Conservation (phyloP, 2,329 filamentous ascomycete genomes). For the Fusarium poae region DNA sequence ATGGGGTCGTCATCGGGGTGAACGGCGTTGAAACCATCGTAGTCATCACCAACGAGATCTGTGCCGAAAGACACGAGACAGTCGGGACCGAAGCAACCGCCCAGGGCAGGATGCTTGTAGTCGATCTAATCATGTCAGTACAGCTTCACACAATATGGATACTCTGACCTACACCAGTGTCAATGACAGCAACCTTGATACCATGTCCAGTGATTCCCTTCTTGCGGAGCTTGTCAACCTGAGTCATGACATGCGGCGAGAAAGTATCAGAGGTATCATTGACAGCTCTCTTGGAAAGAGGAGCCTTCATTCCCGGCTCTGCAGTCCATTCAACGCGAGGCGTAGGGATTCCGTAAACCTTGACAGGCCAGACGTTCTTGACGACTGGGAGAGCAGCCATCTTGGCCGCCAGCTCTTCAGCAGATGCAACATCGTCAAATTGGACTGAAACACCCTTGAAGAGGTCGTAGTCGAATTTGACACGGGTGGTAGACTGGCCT, state of each 20-base stretch:
- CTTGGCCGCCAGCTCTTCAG: constrained; percentile 58
- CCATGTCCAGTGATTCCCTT: constrained; percentile 64
- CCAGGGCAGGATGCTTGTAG: constrained; percentile 72
- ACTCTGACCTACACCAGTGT: constrained; percentile 62
- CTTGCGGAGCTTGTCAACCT: constrained; percentile 66
- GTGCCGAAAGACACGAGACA: constrained; percentile 70
- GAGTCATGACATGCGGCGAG: constrained; percentile 66
- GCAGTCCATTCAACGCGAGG: constrained; percentile 54
- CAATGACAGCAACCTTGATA: constrained; percentile 66
- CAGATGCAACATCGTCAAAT: constrained; percentile 60
- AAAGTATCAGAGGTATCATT: constrained; percentile 54
- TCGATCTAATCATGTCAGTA: constrained; percentile 60
- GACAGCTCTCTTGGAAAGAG: constrained; percentile 27
- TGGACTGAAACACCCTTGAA: constrained; percentile 68
- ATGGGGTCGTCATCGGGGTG: constrained; percentile 65
- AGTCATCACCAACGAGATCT: constrained; percentile 69
- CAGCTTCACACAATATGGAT: rapidly evolving
- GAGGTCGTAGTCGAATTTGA: constrained; percentile 63
- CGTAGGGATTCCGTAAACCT: constrained; percentile 60
- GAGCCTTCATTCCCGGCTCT: constrained; percentile 20
- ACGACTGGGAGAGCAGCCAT: constrained; percentile 60
- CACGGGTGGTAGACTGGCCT: constrained; percentile 49
- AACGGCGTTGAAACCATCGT: constrained; percentile 55
- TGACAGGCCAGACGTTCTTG: constrained; percentile 64
- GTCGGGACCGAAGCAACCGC: constrained; percentile 71